Evolutionary conservation across 148 eudicot species (phyloP).

Genomic region (Amaranthus palmeri): DNA sequence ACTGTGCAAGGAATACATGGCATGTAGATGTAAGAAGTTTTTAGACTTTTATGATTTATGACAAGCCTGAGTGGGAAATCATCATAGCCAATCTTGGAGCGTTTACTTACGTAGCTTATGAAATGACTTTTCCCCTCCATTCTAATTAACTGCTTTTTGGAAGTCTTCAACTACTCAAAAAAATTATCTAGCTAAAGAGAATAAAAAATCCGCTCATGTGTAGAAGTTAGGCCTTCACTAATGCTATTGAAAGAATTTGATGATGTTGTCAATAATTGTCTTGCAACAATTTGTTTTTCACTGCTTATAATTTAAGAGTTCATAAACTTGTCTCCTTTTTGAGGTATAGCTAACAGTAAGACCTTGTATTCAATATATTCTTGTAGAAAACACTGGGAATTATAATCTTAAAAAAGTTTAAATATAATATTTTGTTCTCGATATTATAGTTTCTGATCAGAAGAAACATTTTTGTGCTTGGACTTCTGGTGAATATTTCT

Average conservation of each 20-base stretch:
- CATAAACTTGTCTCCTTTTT: background rate
- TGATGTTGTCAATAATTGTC: background rate
- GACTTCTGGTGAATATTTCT: constrained; percentile 1
- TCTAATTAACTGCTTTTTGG: background rate
- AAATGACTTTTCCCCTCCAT: background rate
- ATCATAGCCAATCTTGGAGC: too few relatives aligned
- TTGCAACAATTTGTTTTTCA: background rate
- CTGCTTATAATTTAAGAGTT: background rate
- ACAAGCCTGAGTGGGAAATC: background rate
- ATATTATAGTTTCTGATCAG: background rate
- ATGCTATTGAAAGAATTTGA: too few relatives aligned
- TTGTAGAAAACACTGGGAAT: background rate
- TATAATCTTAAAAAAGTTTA: background rate
- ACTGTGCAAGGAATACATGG: background rate
- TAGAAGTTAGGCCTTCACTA: background rate
- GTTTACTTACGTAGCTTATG: too few relatives aligned
- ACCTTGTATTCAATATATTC: background rate
- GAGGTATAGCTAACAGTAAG: background rate
- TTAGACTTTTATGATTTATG: background rate
- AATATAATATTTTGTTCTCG: background rate
- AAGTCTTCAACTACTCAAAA: background rate
- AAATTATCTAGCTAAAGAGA: background rate
- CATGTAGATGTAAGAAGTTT: background rate
- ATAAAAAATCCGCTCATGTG: background rate
- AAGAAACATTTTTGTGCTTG: background rate